A percentile compares a stretch with the other conserved stretches of the same genome.
These are phyloP conservation scores for Pulveroboletus frians DNA, from an alignment of 768 basidiomycete species.

Conservation along the genomic window DNA sequence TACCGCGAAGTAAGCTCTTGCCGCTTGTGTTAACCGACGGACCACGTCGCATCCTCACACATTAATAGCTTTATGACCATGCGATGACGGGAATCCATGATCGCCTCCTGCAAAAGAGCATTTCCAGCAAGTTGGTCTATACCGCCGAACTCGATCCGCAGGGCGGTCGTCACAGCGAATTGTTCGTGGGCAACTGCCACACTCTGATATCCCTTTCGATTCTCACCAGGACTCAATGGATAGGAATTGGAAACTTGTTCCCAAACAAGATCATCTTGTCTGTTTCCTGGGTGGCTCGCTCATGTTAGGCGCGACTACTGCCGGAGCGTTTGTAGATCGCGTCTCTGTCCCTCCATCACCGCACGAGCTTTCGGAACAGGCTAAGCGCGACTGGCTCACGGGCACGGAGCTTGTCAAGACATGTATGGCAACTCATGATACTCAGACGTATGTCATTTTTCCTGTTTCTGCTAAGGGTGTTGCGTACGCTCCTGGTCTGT, in stretches of 20 bases:
- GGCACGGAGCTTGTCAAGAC: slow-evolving; percentile 81
- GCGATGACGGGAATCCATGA: slow-evolving; percentile 79
- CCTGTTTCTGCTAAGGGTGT: not conserved
- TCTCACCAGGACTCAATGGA: slow-evolving; percentile 3
- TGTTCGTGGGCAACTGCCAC: slow-evolving; percentile 28
- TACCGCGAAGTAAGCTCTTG: slow-evolving; percentile 61
- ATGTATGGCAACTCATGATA: slow-evolving; percentile 83
- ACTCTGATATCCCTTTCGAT: not conserved
- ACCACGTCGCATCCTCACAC: not conserved
- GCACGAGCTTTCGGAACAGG: slow-evolving; percentile 55
- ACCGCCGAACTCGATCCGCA: slow-evolving; percentile 80
- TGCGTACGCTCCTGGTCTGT: not conserved
- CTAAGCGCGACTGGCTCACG: slow-evolving; percentile 74
- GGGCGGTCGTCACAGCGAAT: slow-evolving; percentile 24
- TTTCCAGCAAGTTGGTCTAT: slow-evolving; percentile 57
- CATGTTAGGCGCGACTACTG: slow-evolving; percentile 78
- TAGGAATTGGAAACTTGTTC: slow-evolving; percentile 69
- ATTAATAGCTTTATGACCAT: slow-evolving; percentile 78
- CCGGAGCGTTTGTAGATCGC: slow-evolving; percentile 46
- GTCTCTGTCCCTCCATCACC: slow-evolving; percentile 65
- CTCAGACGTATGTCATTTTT: slow-evolving; percentile 58
- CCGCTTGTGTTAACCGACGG: not conserved
- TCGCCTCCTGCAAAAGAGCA: slow-evolving; percentile 64
- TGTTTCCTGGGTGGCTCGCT: slow-evolving; percentile 93
- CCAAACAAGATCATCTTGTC: slow-evolving; percentile 94